Evolutionary conservation across 257 asterid genomes (phyloP), one percentile per base, ranked within the genome.

Genomic region (Solanum neorickii): DNA sequence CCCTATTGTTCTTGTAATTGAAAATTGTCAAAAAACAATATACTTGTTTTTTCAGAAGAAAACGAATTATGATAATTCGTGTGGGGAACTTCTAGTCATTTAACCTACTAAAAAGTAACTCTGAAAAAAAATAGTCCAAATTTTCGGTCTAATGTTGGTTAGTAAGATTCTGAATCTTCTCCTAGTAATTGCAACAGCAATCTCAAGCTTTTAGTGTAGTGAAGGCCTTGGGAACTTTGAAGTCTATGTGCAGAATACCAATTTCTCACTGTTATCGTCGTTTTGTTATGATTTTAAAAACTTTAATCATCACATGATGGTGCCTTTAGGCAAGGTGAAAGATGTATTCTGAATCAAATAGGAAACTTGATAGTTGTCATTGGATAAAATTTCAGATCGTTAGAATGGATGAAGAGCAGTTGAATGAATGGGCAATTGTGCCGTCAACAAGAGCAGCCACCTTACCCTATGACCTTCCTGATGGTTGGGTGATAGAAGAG

Each of bases 401-500:
- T 90, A 88, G 62, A 87, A 86, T 92, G 83, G 87, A 90, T 83
- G 87, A 90, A 33, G 93, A 90, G 39, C 83, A 74, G 76, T 18
- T 77, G 83, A 76, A 83, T 87, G 83, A 92, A 68, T 86, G 88
- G 88, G 92, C 91, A 20, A 87, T 88, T 21, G 91, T 90, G 76
- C 75, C 93, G 27, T 90, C 83, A 12, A 80, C 68, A 27, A 62
- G 90, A 83, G 87, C 91, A 73, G 86, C 87, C 25, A 42, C 49
- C 44, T 86, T 94, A 33, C 91, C 89, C n/a, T 35, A 49, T 88
- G 56, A 87, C 47, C 93, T 95, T 87, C 99, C 98, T 3, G 95
- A 95, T 87, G 99, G 98, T 73, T 94, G 98, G 99, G 78, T 94
- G 68, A 92, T 96, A 73, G 95, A 93, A 92, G 92, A 93, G 87